Evolutionary conservation across 1,284 basidiomycete species (phyloP), one percentile per base, ranked within the genome.

Genomic region (Cryptococcus neoformans): DNA sequence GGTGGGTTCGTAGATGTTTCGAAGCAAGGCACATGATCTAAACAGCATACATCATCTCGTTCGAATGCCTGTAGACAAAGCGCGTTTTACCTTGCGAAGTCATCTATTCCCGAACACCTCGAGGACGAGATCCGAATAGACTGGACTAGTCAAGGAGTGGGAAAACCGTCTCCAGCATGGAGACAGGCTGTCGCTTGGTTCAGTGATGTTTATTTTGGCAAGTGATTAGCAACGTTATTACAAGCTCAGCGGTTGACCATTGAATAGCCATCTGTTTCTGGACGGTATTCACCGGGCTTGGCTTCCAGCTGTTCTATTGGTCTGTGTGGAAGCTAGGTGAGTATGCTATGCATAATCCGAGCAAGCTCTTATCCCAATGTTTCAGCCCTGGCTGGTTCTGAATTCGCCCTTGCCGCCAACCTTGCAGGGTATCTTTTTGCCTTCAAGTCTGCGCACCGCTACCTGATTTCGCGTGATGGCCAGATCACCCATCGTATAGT

Each of bases 221-320:
- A 58, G 67, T 57, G 37, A 14, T 35, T 48, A 46, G 45, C 28
- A 46, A 53, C 17, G n/a, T 7, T 17, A 9, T 4, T 21, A 28
- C 4, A 14, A 9, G 16, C 49, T n/a, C 35, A 34, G 16, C 38
- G 17, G 7, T 28, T 40, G 37, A 3, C n/a, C 12, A 12, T 28
- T 12, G 21, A 47, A n/a, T 67, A 92, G 91, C 88, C 1, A 90
- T 88, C 63, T 81, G 89, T 14, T 92, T 89, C 72, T 95, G 92
- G 91, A 90, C 92, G 0, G 81, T 90, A 44, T 85, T 90, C 68
- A 94, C 92, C 1, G 84, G 86, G 1, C 83, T 96, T 17, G 84
- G 88, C 8, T 87, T 89, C 0, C 87, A 88, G 41, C 82, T 96
- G 6, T 96, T 95, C 79, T 96, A 93, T 77, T 93, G 90, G 79